Base-by-base conservation (phyloP, 495 filamentous ascomycete species). In the Penicillium verhagenii region DNA sequence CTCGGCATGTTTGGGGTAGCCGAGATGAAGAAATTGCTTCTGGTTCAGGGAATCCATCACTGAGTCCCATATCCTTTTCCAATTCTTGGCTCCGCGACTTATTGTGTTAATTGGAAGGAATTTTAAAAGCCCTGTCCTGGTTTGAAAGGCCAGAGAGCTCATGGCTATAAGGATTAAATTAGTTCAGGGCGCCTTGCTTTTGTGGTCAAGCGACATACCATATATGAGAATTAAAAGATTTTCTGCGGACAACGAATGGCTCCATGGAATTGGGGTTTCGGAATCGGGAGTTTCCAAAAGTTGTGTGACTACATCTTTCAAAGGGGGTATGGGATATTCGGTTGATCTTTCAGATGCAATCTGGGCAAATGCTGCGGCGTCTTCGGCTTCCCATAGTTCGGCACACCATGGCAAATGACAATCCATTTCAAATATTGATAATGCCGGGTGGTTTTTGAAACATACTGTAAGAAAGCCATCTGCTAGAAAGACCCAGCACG, bases 391-490 rank as follows among this genome's bases (percentile, higher is more conserved):
- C 58, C 70, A 75, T 48, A 73, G 33, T 24, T 65, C 67, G 14
- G 69, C 63, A 13, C 56, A 62, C 71, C 70, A 75, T 0, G 72
- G 67, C 26, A 75, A 69, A 31, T 69, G 54, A 42, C 70, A 72
- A 20, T 70, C 58, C 66, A 75, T 67, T 49, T 73, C 72, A 29
- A 72, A 73, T 7, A 67, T 63, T 4, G 72, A 68, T 10, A 75
- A 29, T 7, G 64, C 52, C 0, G 72, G 72, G 39, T 68, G 64
- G 23, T 69, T 73, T 5, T 73, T 75, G 51, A 73, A 73, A 38
- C 69, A 73, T 13, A 73, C 67, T 1, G 70, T 73, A 4, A 75
- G 60, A 33, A 72, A 72, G n/a, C 70, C 69, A 43, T 75, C 72
- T 0, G 69, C 69, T 31, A 72, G 62, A 23, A 73, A 72, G 5